A percentile compares a stretch with the other conserved stretches of the same genome.
These are phyloP conservation scores for Euphorbia lathyris DNA, from an alignment of 345 rosid genomes.

Conservation along the genomic window DNA sequence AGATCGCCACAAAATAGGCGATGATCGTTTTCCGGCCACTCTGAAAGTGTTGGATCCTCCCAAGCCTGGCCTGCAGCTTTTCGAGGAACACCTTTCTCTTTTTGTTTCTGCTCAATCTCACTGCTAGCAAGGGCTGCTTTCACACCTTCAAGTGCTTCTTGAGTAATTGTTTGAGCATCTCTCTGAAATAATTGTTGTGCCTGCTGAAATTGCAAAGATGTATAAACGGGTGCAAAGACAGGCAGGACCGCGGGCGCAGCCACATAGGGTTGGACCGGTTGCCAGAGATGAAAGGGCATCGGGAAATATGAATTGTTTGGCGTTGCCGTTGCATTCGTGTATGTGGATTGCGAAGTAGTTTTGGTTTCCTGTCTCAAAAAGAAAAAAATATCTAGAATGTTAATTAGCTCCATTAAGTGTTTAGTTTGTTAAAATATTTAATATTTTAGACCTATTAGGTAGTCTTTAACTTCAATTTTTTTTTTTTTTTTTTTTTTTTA, in stretches of 20 bases:
- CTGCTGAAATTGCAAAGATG: constrained; percentile 42
- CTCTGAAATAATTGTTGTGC: constrained; percentile 92
- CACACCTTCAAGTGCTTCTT: constrained; percentile 92
- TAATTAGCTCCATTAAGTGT: too few species aligned
- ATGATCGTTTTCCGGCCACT: constrained; percentile 98
- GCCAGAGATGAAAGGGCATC: constrained; percentile 43
- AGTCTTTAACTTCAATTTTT: too few species aligned
- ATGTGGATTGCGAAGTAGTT: constrained; percentile 44
- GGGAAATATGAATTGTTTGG: constrained; percentile 41
- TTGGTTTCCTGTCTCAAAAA: too few species aligned
- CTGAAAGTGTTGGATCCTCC: constrained; percentile 98
- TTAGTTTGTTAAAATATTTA: too few species aligned
- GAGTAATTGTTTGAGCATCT: constrained; percentile 91
- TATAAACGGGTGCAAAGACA: constrained; percentile 22
- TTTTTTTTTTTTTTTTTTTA: too few species aligned
- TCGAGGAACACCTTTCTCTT: constrained; percentile 89
- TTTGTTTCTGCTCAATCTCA: constrained; percentile 88
- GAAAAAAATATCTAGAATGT: too few species aligned
- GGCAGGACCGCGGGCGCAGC: constrained; percentile 29
- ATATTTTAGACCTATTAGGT: too few species aligned
- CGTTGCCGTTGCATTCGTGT: constrained; percentile 21
- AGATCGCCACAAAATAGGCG: constrained; percentile 97
- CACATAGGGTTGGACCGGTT: constrained; percentile 32
- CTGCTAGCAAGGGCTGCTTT: constrained; percentile 95
- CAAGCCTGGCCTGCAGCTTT: constrained; percentile 93